Percentiles rank a stretch among this genome's conserved stretches.
These are phyloP conservation scores for Ustilago sp. DNA, from an alignment of 1,284 basidiomycete species.

Conservation along the genomic window DNA sequence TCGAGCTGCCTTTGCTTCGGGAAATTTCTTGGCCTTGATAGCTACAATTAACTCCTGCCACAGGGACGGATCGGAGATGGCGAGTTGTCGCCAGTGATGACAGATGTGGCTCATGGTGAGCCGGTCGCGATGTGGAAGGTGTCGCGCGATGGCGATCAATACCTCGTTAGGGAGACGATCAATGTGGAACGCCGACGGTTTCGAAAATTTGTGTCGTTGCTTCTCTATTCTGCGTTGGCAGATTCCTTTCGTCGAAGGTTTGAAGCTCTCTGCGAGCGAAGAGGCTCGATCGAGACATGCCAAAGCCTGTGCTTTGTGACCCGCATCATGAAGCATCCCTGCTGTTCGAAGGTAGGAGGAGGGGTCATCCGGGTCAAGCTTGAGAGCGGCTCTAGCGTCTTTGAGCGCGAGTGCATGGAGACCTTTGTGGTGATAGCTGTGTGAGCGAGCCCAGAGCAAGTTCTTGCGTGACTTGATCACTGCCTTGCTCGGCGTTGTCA, in stretches of 20 bases:
- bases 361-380: slow-evolving; percentile 30
- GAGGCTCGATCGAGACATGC: slow-evolving; percentile 26
- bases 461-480: slow-evolving; percentile 39
- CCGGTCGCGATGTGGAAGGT: neutral
- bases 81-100: slow-evolving; percentile 15
- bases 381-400: slow-evolving; percentile 37
- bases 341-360: slow-evolving; percentile 34
- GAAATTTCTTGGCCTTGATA: neutral
- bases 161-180: slow-evolving; percentile 24
- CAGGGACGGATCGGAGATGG: slow-evolving; percentile 6
- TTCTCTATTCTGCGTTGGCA: slow-evolving; percentile 24
- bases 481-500: slow-evolving; percentile 7
- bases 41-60: slow-evolving; percentile 9
- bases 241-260: neutral
- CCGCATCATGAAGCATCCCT: slow-evolving; percentile 14
- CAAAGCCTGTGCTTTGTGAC: slow-evolving; percentile 14
- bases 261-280: slow-evolving; percentile 4
- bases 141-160: slow-evolving; percentile 16
- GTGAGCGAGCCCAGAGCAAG: slow-evolving; percentile 37
- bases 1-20: neutral
- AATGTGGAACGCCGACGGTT: neutral
- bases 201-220: slow-evolving; percentile 15
- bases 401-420: slow-evolving; percentile 23
- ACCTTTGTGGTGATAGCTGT: slow-evolving; percentile 19
- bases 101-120: slow-evolving; percentile 22